Evolutionary conservation across 2,329 filamentous ascomycete genomes (phyloP), one percentile per base, ranked within the genome.

Genomic region (Aureobasidium namibiae): DNA sequence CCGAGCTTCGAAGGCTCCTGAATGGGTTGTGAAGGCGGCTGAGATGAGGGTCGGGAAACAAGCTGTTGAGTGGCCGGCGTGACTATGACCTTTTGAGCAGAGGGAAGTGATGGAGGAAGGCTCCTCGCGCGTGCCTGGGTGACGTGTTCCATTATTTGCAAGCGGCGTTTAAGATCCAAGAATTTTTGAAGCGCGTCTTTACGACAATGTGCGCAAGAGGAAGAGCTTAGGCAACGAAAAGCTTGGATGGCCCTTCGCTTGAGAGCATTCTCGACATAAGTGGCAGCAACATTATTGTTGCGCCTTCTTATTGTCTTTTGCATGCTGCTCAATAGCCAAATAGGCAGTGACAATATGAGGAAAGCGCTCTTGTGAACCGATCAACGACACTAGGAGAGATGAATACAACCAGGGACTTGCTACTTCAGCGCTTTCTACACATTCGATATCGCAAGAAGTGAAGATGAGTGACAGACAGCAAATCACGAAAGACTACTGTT

Each of bases 401-500:
- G 18, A 57, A 57, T 38, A 38, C 29, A 14, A 21, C 14, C 54
- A 5, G 33, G 21, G 26, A 48, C 16, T 23, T 39, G 23, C 21
- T n/a, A 23, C 18, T 56, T 14, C 18, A 21, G 39, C 26, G 29
- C 24, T n/a, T 39, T 44, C 29, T 56, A 26, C 39, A 39, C 39
- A 54, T 42, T 56, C 2, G 21, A 23, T 24, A 21, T 54, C 24
- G 38, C 16, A 34, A n/a, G 13, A 13, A 34, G 39, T 29, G 39
- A 56, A 34, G 29, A n/a, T 36, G 14, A 56, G 42, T 29, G 23
- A 26, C 29, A n/a, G 33, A 56, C 52, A 56, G 52, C 39, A 45
- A 36, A 56, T 56, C 52, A 56, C 52, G 52, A 36, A n/a, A 56
- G 52, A 56, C 52, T 56, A 56, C 52, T 56, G 52, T 56, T 56